These are phyloP conservation scores for Apiospora malaysiana DNA, from an alignment of 2,329 filamentous ascomycete genomes.

Conservation along the genomic window DNA sequence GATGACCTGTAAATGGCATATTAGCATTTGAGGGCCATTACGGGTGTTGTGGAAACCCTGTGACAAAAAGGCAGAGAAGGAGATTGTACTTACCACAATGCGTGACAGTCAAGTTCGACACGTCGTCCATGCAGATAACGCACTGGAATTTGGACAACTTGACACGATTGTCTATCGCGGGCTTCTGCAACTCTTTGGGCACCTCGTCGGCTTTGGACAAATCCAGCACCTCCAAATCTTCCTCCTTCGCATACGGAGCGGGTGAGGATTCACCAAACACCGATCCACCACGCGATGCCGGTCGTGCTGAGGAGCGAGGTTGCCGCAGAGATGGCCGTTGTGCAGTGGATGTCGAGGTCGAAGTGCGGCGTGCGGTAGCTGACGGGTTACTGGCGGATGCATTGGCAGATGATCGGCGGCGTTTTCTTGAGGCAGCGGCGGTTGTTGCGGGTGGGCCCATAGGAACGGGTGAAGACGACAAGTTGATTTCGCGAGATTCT, in stretches of 20 bases:
- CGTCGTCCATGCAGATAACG: constrained; percentile 71
- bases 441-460: constrained; percentile 8
- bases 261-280: constrained; percentile 19
- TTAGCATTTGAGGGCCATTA: constrained; percentile 25
- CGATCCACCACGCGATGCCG: neutral
- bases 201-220: constrained; percentile 51
- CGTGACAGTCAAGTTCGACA: constrained; percentile 63
- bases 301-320: neutral
- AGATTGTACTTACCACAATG: constrained; percentile 63
- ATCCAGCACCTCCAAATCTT: constrained; percentile 44
- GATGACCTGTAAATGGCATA: constrained; percentile 54
- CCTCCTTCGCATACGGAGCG: constrained; percentile 17
- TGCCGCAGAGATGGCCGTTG: neutral
- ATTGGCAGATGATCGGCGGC: constrained; percentile 5
- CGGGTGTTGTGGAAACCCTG: neutral
- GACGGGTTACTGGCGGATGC: constrained; percentile 5
- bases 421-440: neutral
- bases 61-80: neutral
- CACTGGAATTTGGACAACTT: constrained; percentile 66
- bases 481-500: neutral
- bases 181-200: constrained; percentile 49
- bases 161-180: constrained; percentile 53
- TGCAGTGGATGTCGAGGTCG: neutral
- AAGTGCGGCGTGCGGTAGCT: neutral
- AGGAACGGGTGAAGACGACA: constrained; percentile 9